Base-by-base conservation (phyloP, 768 basidiomycete species). In the Phaeolepiota aurea region DNA sequence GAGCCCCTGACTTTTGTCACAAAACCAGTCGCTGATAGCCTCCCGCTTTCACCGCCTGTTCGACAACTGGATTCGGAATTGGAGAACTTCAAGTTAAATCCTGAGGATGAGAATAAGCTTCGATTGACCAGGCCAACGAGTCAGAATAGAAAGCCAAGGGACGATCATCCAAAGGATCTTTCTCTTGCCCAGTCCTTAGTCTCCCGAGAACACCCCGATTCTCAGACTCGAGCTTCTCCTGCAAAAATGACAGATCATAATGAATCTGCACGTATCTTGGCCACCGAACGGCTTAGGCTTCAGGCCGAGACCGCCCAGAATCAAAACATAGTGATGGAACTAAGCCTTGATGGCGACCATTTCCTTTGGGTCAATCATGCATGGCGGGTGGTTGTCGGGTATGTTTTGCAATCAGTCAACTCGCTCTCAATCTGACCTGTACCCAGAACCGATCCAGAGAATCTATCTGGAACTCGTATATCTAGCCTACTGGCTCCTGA, bases 341-440 rank as follows among this genome's bases (percentile, higher is more conserved):
- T 99, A 20, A 83, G 82, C 57, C 68, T 97, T 48, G 91, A 97
- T 55, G 92, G 91, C 5, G 92, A 97, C 56, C 84, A 91, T 49
- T 82, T 98, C 51, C 77, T 91, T 51, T 99, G 92, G 87, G 74
- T 94, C 34, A 98, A 96, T 61, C 88, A 93, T 54, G 91, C 93
- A 0, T 98, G 96, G 89, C 70, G 79, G 52, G 79, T 85, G 40
- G 89, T 98, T 16, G 79, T 94, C 40, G 89, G 86, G 90, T 90
- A 62, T 48, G 87, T 51, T 31, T 47, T 23, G 31, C 37, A 23
- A 5, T n/a, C 36, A 21, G 4, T 42, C 37, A 16, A 10, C 16
- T 22, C 34, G 20, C 32, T 40, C 28, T 15, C 42, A 23, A 18
- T 28, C 16, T 30, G 28, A 19, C 4, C 22, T 36, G 19, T 28